Base-by-base conservation (phyloP, 2,329 filamentous ascomycete genomes). In the Colletotrichum sp. region DNA sequence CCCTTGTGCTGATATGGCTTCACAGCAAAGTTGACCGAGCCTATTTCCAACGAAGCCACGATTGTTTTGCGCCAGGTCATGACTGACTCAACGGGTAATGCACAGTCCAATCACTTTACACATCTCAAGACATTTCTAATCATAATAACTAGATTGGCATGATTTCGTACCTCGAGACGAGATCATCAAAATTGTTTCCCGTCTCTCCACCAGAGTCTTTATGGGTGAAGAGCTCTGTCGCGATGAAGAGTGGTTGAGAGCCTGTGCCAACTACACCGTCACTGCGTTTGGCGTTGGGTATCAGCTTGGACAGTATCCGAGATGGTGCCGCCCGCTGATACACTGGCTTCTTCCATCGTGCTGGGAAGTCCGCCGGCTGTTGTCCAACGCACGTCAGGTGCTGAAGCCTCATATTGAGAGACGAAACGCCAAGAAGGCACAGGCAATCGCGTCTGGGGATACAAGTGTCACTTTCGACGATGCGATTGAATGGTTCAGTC, bases 311-410 rank as follows among this genome's bases (percentile, higher is more conserved):
- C 39, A 63, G 12, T 80, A 72, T 52, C 80, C 80, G 0, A 62
- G 69, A 9, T 78, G 71, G 62, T 24, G 68, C 12, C 68, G 79
- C 0, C 73, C 79, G 3, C 1, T 75, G 10, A 66, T 79, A 1
- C 74, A 77, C 32, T 78, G 79, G 75, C 77, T 80, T 12, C n/a
- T 79, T 22, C 79, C 79, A 1, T 39, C 36, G 22, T 79, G 77
- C 72, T 70, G 72, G 67, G 30, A 36, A 39, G 59, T 77, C 2
- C 78, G 78, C n/a, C 22, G 44, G 12, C 36, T 71, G 4, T 59
- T 78, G 1, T n/a, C 22, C 12, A 26, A 64, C 8, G 71, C 73
- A 9, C 76, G 71, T 3, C 34, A 60, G 3, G 34, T 73, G 4
- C 22, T 80, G 9, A 44, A 79, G 28, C 79, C 78, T 2, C 65